Base-by-base conservation (phyloP, 2,329 filamentous ascomycete species). In the Amauroascus verrucosus region DNA sequence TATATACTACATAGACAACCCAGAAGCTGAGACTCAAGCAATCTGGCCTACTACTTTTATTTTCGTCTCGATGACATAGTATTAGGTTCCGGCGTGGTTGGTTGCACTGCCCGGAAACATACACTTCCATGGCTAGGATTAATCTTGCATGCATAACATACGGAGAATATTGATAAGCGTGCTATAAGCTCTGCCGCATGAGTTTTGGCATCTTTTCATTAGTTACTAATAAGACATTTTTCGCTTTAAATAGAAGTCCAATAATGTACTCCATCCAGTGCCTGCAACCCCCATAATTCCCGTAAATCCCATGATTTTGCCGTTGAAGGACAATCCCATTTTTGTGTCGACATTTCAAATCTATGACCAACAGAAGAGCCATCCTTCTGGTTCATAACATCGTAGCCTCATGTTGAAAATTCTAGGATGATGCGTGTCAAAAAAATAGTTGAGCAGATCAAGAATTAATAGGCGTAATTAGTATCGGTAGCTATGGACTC, bases 401-500 rank as follows among this genome's bases (percentile, higher is more conserved):
- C 77, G 75, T 81, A 73, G 77, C 68, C 73, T 77, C 74, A 75
- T 79, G 75, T 78, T 78, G 75, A 70, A 69, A 68, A 67, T 64
- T 68, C 68, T 68, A 69, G 66, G 60, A 48, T 50, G 44, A 20
- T 37, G 30, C 14, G 11, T 18, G n/a, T 6, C n/a, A n/a, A 18
- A 16, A 5, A 11, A 18, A 30, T 14, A 30, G 13, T 38, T n/a
- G 24, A 52, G 30, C 44, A 16, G n/a, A 18, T 18, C 11, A 16
- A 6, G 38, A 20, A 14, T 16, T 43, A 37, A 24, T 30, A 9
- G 32, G 6, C n/a, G 24, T 6, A n/a, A 72, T 79, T 85, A 85
- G 77, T 85, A 85, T 70, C 83, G 80, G 77, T 83, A 83, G 71
- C 75, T 77, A 64, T 56, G 49, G 54, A 35, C 28, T 33, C n/a